These are phyloP conservation scores for Lactarius vividus DNA, from an alignment of 768 basidiomycete genomes.

Conservation along the genomic window DNA sequence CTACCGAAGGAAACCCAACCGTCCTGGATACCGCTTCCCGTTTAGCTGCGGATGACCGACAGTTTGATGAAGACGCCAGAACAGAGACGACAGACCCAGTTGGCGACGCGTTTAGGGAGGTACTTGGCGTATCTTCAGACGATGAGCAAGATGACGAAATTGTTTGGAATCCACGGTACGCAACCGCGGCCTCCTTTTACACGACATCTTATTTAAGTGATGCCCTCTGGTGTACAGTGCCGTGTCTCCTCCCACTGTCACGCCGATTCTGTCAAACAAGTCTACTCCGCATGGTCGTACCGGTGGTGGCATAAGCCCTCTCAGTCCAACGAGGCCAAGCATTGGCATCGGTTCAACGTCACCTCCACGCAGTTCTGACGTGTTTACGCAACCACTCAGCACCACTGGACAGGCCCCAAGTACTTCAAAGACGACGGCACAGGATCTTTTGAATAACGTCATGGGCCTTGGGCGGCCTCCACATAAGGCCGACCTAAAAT, in stretches of 20 bases:
- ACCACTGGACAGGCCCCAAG: conserved; percentile 20
- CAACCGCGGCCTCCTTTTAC: background rate
- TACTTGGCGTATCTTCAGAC: conserved; percentile 44
- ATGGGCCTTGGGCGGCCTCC: conserved; percentile 38
- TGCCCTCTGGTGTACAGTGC: conserved; percentile 3
- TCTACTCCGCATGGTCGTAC: conserved; percentile 14
- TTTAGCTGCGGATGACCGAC: conserved; percentile 31
- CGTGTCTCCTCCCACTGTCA: conserved; percentile 15
- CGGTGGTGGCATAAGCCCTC: conserved; percentile 17
- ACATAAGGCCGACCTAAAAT: conserved; percentile 23
- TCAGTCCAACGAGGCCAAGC: conserved; percentile 15
- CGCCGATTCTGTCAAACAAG: conserved; percentile 16
- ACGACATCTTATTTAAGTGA: background rate
- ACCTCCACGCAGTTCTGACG: conserved; percentile 32
- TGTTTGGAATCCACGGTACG: conserved; percentile 68
- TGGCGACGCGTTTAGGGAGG: conserved; percentile 59
- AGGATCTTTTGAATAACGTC: conserved; percentile 62
- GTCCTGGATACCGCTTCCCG: background rate
- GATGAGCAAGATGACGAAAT: conserved; percentile 69
- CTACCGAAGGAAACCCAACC: background rate
- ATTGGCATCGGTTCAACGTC: conserved; percentile 30
- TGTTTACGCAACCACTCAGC: conserved; percentile 28
- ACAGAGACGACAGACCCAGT: conserved; percentile 78
- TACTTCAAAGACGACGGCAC: conserved; percentile 51
- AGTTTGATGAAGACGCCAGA: conserved; percentile 48